Percentiles rank a stretch among this genome's conserved stretches.
Conservation (phyloP, 1,284 basidiomycete species). For the Acaromyces ingoldii region DNA sequence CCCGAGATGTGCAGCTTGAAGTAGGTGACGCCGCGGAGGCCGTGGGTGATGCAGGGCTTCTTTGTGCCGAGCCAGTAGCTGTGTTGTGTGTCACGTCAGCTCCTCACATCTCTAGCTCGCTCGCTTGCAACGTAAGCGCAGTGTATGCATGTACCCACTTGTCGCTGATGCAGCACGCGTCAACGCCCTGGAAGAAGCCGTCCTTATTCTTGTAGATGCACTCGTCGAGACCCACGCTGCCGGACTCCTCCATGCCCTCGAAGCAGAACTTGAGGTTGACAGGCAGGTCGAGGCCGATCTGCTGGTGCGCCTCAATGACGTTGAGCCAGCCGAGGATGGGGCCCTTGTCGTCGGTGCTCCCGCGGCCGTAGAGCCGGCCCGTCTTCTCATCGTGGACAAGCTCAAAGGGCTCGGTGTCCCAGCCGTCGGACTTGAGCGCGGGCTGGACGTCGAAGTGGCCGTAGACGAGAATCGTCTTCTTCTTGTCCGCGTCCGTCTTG, state of each 20-base stretch:
- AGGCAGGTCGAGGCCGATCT: conserved; percentile 70
- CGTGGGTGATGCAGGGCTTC: conserved; percentile 53
- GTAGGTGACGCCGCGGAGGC: conserved; percentile 75
- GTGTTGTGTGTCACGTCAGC: too few relatives aligned
- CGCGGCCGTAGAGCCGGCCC: conserved; percentile 74
- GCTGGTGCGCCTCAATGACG: conserved; percentile 78
- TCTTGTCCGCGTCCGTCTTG: conserved; percentile 67
- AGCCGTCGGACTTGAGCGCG: conserved; percentile 69
- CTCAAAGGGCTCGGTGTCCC: conserved; percentile 77
- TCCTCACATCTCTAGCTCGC: too few relatives aligned
- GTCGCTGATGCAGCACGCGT: conserved; percentile 81
- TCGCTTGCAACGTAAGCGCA: not conserved
- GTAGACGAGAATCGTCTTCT: conserved; percentile 81
- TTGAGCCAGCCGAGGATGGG: conserved; percentile 80
- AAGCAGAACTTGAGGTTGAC: conserved; percentile 94
- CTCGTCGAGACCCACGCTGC: conserved; percentile 86
- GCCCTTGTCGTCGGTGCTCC: conserved; percentile 49
- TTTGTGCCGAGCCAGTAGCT: conserved; percentile 52
- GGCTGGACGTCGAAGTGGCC: conserved; percentile 60
- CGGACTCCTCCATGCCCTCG: conserved; percentile 96
- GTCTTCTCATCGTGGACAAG: conserved; percentile 66
- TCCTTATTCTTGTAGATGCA: conserved; percentile 76
- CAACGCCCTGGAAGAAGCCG: conserved; percentile 81
- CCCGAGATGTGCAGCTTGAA: conserved; percentile 79
- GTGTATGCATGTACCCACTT: conserved; percentile 15